These are phyloP conservation scores for Neoscytalidium dimidiatum DNA, from an alignment of 2,329 filamentous ascomycete genomes.

Conservation along the genomic window DNA sequence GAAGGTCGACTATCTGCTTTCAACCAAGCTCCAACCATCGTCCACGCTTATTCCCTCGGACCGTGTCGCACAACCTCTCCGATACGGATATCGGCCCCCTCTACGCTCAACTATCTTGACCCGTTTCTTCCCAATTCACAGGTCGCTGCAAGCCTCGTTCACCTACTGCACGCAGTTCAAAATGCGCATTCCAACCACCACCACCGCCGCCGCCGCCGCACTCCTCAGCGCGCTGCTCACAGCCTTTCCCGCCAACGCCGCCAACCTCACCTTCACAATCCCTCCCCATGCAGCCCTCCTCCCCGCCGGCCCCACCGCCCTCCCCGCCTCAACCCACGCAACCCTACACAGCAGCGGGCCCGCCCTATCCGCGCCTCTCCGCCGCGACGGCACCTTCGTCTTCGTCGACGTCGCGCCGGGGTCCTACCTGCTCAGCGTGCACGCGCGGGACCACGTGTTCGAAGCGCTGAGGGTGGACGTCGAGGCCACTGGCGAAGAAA, in stretches of 20 bases:
- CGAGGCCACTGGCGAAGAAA: conserved; percentile 22
- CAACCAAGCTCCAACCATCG: not conserved
- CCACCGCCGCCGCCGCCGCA: not conserved
- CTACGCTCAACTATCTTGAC: no score
- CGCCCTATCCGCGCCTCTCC: conserved; percentile 62
- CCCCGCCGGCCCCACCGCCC: not conserved
- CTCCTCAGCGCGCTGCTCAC: not conserved
- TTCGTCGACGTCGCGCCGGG: conserved; percentile 72
- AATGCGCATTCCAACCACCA: not conserved
- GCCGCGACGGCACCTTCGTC: conserved; percentile 68
- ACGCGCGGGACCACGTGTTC: conserved; percentile 74
- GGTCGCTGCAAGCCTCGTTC: no score
- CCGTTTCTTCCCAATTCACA: no score
- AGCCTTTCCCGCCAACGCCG: not conserved
- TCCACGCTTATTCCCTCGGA: not conserved
- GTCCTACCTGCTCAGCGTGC: conserved; percentile 81
- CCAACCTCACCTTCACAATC: conserved; percentile 12
- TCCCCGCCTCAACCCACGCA: conserved; percentile 56
- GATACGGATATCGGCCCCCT: no score
- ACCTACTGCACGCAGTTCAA: no score
- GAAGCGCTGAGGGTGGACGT: conserved; percentile 81
- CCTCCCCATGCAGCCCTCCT: conserved; percentile 23
- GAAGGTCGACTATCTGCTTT: not conserved
- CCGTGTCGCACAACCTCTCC: not conserved
- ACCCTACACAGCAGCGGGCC: conserved; percentile 63